Conservation (phyloP, 2,329 filamentous ascomycete genomes). For the Diaporthe caulivora region DNA sequence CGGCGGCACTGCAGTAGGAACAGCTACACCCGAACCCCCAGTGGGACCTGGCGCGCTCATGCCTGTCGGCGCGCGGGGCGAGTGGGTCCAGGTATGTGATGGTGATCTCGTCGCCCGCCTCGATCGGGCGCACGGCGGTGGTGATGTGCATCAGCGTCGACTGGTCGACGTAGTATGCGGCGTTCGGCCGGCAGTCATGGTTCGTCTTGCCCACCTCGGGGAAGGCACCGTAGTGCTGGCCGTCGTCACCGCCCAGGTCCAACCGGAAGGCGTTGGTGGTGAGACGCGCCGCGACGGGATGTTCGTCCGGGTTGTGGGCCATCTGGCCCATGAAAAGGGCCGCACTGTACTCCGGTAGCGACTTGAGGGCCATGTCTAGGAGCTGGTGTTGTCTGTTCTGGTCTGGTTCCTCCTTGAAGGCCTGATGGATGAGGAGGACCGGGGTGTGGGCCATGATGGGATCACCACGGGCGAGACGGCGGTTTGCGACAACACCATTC, state of each 20-base stretch:
- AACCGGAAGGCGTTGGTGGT: constrained; percentile 53
- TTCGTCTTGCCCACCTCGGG: constrained; percentile 52
- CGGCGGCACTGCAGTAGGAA: constrained; percentile 45
- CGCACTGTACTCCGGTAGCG: constrained; percentile 13
- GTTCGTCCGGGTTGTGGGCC: constrained; percentile 48
- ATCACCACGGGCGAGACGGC: constrained; percentile 51
- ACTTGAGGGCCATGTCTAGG: constrained; percentile 32
- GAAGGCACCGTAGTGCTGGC: constrained; percentile 50
- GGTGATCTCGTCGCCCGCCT: constrained; percentile 52
- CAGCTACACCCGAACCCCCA: constrained; percentile 55
- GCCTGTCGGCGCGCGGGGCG: constrained; percentile 46
- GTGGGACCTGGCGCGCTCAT: constrained; percentile 44
- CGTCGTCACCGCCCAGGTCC: constrained; percentile 45
- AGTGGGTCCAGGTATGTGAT: constrained; percentile 52
- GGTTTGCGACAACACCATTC: constrained; percentile 51
- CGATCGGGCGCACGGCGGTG: constrained; percentile 52
- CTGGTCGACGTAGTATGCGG: constrained; percentile 51
- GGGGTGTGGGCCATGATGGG: constrained; percentile 49
- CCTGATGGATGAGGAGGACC: constrained; percentile 48
- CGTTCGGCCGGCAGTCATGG: constrained; percentile 56
- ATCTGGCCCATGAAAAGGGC: constrained; percentile 37
- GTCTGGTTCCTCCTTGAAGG: constrained; percentile 38
- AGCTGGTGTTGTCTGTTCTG: constrained; percentile 39
- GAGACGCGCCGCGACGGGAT: constrained; percentile 46
- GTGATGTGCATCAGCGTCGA: constrained; percentile 52